Evolutionary conservation across 164 flowering plant genomes (phyloP), one percentile per base, ranked within the genome.

Genomic region (Stephania cephalantha): DNA sequence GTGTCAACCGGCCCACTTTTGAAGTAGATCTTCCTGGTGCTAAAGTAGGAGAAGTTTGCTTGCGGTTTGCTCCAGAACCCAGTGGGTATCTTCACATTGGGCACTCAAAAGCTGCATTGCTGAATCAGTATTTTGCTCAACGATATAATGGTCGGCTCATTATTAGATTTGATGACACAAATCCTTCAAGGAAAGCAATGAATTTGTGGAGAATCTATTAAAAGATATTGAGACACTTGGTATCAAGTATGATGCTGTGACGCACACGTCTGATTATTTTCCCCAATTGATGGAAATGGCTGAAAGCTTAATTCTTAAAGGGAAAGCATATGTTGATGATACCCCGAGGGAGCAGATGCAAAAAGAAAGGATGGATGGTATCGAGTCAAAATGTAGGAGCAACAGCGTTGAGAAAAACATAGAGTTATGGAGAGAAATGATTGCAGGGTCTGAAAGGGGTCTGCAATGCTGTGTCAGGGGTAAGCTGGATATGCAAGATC

Each of bases 31-130:
- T 96, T 74, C 99, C 98, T 4, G 84, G 84, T 79, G 99, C 98
- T 65, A 90, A 90, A 81, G 68, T 88, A 75, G 98, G 98, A 73
- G 88, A 91, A 67, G 98, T 96, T 18, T 76, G 90, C 29, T 75
- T 96, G 74, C 86, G 97, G 29, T 96, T 96, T 87, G 99, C 99
- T 5, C 98, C 99, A 35, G 99, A 96, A 74, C 98, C 99, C 46
- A 96, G 99, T 77, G 98, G 99, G 30, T 96, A 84, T 86, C 98
- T 96, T 81, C 99, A 96, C 80, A 92, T 96, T 73, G 98, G 99
- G 48, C 99, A 92, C 75, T 82, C 98, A 46, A 96, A 96, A 82
- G 99, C 99, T 15, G 99, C 97, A 13, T 81, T 96, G 46, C 71
- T 96, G 76, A 96, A 92, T 81, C 84, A 88, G 72, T 92, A 94